phyloP scores from a whole-genome alignment of 371 early-diverging fungal genomes.

The Phascolomyces articulosus region DNA sequence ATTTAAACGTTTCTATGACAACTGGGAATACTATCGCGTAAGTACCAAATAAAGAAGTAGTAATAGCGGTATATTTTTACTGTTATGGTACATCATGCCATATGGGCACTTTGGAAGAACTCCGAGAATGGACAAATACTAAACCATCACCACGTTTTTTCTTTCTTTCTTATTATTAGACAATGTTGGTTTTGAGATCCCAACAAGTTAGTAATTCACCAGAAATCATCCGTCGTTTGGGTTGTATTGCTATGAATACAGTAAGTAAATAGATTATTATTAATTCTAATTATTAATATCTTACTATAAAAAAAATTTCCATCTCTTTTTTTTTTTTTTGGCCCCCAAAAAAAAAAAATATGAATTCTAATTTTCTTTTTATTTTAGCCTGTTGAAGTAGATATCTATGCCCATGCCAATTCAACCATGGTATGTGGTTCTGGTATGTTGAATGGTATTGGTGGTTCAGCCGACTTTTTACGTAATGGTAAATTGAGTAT shows the following conservation, averaged over 20 bases:
- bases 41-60: background rate
- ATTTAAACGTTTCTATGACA: constrained; percentile 52
- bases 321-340: too few relatives aligned
- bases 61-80: too few relatives aligned
- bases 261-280: background rate
- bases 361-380: background rate
- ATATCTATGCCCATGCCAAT: constrained; percentile 56
- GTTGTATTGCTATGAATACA: constrained; percentile 59
- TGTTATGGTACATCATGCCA: too few relatives aligned
- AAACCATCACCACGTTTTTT: background rate
- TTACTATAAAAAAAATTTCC: too few relatives aligned
- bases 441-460: constrained; percentile 56
- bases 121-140: background rate
- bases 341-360: background rate
- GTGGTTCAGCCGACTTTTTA: constrained; percentile 54
- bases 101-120: too few relatives aligned
- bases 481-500: constrained; percentile 52
- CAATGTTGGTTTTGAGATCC: constrained; percentile 36
- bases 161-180: background rate
- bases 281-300: too few relatives aligned
- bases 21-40: constrained; percentile 52
- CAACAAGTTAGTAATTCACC: constrained; percentile 59
- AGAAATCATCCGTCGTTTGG: constrained; percentile 54
- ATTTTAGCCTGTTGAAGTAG: constrained; percentile 17
- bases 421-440: constrained; percentile 56